Evolutionary conservation across 2,329 filamentous ascomycete genomes (phyloP).

Genomic region (Epichloe scottii): DNA sequence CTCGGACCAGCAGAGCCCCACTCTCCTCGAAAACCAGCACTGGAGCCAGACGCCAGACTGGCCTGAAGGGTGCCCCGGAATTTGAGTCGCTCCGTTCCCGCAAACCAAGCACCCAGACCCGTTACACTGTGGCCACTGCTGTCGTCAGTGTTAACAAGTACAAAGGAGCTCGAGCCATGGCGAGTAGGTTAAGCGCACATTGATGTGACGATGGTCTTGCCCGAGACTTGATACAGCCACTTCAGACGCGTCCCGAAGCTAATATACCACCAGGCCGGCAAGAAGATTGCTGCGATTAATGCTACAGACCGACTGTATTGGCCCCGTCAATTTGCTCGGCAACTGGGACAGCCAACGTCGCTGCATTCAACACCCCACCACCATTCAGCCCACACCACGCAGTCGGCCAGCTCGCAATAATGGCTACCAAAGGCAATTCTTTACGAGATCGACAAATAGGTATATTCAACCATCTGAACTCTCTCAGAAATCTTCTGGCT

Average conservation of each 20-base stretch:
- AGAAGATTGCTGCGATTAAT: background rate
- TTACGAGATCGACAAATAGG: constrained; percentile 40
- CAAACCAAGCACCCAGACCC: constrained; percentile 1
- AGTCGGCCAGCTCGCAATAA: constrained; percentile 14
- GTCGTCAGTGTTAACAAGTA: background rate
- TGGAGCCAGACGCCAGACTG: background rate
- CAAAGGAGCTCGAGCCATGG: constrained; percentile 1
- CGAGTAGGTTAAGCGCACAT: background rate
- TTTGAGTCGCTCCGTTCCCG: constrained; percentile 11
- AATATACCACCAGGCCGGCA: background rate
- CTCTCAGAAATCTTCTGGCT: background rate
- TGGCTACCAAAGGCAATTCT: constrained; percentile 34
- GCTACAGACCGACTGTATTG: background rate
- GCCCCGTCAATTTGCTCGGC: background rate
- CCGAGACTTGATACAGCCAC: background rate
- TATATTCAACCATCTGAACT: constrained; percentile 12
- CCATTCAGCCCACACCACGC: background rate
- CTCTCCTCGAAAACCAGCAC: background rate
- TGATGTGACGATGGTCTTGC: background rate
- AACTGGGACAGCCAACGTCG: background rate
- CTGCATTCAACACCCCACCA: background rate
- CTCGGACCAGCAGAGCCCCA: background rate
- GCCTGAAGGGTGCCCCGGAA: background rate
- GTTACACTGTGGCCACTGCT: constrained; percentile 4
- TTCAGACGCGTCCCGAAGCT: background rate